Base-by-base conservation (phyloP, 306 rosid genomes). In the peach (Prunus persica) region DNA sequence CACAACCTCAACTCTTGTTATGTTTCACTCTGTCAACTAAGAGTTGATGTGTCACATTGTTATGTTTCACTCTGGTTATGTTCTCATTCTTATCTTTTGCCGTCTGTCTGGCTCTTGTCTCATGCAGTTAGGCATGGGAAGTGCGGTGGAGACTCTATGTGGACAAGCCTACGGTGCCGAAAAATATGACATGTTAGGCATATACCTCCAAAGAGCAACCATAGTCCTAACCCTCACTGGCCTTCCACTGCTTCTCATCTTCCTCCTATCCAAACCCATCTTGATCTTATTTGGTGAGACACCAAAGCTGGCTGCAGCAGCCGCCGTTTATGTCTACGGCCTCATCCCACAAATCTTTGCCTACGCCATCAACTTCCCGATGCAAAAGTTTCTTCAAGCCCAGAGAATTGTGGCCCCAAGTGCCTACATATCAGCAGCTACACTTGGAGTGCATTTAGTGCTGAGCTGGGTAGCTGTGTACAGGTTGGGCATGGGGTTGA, bases 151-250 rank as follows among this genome's bases (percentile, higher is more conserved):
- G 81, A 92, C 96, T 0, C 72, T 92, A 32, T 89, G 97, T 9
- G 97, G 97, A 0, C 96, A 92, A 76, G 96, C 97, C 1, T 90
- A 80, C 63, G 97, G 96, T 3, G 97, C 93, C 2, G 49, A 80
- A 2, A 86, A 74, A 43, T 72, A 90, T 25, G 91, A 88, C 0
- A 90, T 92, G 97, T 64, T 92, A 8, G 95, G 97, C 0, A 12
- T 88, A 22, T 92, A 90, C 63, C 77, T 89, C 74, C 97, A 90
- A 71, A 81, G 96, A 76, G 80, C 97, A 4, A 45, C 78, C 2
- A 27, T 92, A 16, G 82, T 89, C 1, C 69, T 92, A 0, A 79
- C 80, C 13, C n/a, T 89, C 5, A 85, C 93, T 0, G 97, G 86
- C 2, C 6, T 92, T 4, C 86, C 89, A 0, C 66, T 92, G 6